Percentiles rank a stretch among this genome's conserved stretches.
phyloP scores from a whole-genome alignment of 2,329 filamentous ascomycete species.

The Xylaria multiplex region DNA sequence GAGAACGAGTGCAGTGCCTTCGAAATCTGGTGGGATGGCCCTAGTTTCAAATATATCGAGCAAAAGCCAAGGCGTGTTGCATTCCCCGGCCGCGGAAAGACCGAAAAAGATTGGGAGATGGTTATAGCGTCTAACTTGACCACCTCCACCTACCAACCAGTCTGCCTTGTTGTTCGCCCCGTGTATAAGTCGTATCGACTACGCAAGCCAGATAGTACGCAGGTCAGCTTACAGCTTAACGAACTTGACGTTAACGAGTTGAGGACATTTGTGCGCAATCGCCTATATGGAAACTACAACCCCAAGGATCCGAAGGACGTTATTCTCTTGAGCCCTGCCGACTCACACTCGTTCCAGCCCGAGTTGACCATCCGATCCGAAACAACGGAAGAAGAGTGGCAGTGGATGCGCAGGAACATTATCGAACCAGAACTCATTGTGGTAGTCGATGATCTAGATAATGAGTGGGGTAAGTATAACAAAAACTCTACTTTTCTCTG shows the following conservation, averaged over 20 bases:
- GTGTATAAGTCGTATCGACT: conserved; percentile 37
- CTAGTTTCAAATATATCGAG: conserved; percentile 30
- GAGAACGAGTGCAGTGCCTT: conserved; percentile 25
- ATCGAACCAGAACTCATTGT: conserved; percentile 40
- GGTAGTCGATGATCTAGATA: conserved; percentile 26
- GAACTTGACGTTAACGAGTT: conserved; percentile 10
- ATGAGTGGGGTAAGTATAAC: conserved; percentile 44
- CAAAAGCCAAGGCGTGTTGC: conserved; percentile 21
- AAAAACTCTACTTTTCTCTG: background rate
- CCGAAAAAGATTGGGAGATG: conserved; percentile 16
- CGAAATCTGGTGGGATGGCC: conserved; percentile 39
- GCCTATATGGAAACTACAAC: conserved; percentile 26
- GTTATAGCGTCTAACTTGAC: conserved; percentile 1
- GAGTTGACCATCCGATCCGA: conserved; percentile 40
- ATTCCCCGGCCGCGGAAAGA: background rate
- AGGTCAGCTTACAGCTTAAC: conserved; percentile 6
- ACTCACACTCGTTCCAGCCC: conserved; percentile 13
- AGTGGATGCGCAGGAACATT: conserved; percentile 43
- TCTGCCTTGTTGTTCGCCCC: conserved; percentile 39
- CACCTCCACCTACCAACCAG: background rate
- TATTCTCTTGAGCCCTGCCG: conserved; percentile 36
- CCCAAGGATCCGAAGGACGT: conserved; percentile 17
- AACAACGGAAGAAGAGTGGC: conserved; percentile 44
- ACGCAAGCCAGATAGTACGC: background rate
- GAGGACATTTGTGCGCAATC: conserved; percentile 4